These are phyloP conservation scores for Arthrobotrys conoides DNA, from an alignment of 2,329 filamentous ascomycete species.

Conservation along the genomic window DNA sequence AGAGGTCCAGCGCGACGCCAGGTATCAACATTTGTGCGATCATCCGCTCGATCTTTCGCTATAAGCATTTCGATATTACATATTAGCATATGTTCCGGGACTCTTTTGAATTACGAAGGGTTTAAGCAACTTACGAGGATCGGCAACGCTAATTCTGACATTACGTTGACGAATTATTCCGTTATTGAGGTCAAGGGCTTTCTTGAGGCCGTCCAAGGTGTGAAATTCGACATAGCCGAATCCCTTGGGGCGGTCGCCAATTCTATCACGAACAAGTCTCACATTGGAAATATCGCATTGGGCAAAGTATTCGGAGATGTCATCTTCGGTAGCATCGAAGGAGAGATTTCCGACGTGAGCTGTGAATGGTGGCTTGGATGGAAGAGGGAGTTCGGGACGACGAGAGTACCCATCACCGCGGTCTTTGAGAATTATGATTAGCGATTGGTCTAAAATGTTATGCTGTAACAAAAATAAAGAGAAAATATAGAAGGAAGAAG, in stretches of 20 bases:
- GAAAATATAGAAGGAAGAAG: background rate
- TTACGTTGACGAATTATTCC: slow-evolving; percentile 84
- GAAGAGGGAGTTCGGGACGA: slow-evolving; percentile 86
- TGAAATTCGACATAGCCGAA: slow-evolving; percentile 98
- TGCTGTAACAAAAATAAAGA: background rate
- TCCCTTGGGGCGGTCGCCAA: slow-evolving; percentile 93
- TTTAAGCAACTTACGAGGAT: slow-evolving; percentile 83
- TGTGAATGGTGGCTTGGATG: slow-evolving; percentile 92
- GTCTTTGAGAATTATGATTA: slow-evolving; percentile 23
- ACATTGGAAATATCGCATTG: slow-evolving; percentile 90
- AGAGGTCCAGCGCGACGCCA: slow-evolving; percentile 95
- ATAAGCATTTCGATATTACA: slow-evolving; percentile 39
- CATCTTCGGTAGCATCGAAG: slow-evolving; percentile 88
- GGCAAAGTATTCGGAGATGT: slow-evolving; percentile 87
- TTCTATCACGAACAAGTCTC: slow-evolving; percentile 95
- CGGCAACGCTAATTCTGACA: slow-evolving; percentile 94
- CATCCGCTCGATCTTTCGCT: slow-evolving; percentile 90
- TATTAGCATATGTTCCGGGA: slow-evolving; percentile 3
- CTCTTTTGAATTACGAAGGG: background rate
- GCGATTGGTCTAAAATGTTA: background rate
- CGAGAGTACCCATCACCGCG: slow-evolving; percentile 70
- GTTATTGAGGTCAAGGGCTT: slow-evolving; percentile 86
- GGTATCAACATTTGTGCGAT: slow-evolving; percentile 81
- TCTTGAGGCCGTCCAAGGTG: slow-evolving; percentile 88
- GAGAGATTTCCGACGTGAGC: slow-evolving; percentile 97